Evolutionary conservation across 129 eudicot species (phyloP).

Genomic region (Calendula officinalis): DNA sequence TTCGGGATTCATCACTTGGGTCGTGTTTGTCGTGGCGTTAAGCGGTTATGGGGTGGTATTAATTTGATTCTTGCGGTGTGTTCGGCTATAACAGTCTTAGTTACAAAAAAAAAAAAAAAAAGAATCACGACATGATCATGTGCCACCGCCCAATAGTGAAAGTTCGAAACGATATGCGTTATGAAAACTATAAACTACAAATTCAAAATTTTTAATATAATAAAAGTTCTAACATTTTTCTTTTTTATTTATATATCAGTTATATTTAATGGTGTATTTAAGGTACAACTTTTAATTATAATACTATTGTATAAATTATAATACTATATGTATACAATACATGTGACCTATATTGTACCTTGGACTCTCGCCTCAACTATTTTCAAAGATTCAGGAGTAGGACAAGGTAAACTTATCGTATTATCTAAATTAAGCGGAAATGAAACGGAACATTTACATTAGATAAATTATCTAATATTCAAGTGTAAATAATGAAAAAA

Average conservation of each 20-base stretch:
- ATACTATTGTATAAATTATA: no score
- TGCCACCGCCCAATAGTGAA: conserved; percentile 37
- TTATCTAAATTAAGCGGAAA: neutral
- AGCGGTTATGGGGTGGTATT: conserved; percentile 69
- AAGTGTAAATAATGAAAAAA: neutral
- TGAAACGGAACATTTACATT: no score
- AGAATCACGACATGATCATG: conserved; percentile 23
- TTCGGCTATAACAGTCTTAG: conserved; percentile 60
- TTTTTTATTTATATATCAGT: no score
- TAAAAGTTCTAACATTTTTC: no score
- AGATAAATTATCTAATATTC: no score
- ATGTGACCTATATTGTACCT: conserved; percentile 56
- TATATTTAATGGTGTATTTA: no score
- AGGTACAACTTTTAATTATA: neutral
- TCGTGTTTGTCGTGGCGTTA: conserved; percentile 50
- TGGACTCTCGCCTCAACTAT: conserved; percentile 56
- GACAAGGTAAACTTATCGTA: conserved; percentile 45
- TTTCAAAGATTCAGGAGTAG: conserved; percentile 44
- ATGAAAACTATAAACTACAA: no score
- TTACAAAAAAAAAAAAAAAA: conserved; percentile 57
- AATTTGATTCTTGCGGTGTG: conserved; percentile 58
- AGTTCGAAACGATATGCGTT: no score
- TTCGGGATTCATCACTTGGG: conserved; percentile 40
- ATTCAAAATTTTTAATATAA: no score
- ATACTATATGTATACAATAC: conserved; percentile 15